Percentiles rank a stretch among this genome's conserved stretches.
Conservation (phyloP, 345 rosid genomes). For the Sapria himalayana region DNA sequence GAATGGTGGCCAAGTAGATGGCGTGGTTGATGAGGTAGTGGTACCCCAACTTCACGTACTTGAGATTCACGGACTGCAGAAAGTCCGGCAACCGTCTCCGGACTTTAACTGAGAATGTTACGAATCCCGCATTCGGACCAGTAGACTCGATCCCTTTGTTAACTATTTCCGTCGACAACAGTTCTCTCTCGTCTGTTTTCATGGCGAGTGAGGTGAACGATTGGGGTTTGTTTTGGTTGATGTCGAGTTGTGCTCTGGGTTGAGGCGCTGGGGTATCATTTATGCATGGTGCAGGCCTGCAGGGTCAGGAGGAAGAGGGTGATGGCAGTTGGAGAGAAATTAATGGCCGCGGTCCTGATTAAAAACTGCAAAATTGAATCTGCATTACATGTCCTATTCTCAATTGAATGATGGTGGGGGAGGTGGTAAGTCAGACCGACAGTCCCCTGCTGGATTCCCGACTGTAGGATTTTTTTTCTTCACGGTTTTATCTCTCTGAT, state of each 20-base stretch:
- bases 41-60: constrained; percentile 86
- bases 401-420: constrained; percentile 16
- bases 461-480: too few species aligned
- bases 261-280: background rate
- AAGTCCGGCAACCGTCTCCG: constrained; percentile 78
- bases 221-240: background rate
- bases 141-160: constrained; percentile 79
- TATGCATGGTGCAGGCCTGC: too few species aligned
- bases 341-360: too few species aligned
- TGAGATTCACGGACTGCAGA: constrained; percentile 81
- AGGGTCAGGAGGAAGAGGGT: constrained; percentile 2
- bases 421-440: too few species aligned
- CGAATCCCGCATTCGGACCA: constrained; percentile 77
- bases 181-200: constrained; percentile 45
- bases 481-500: too few species aligned
- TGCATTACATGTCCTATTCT: too few species aligned
- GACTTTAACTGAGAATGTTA: constrained; percentile 80
- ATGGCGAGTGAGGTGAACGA: constrained; percentile 1
- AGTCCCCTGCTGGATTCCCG: too few species aligned
- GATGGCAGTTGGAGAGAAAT: background rate
- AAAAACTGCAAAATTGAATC: too few species aligned
- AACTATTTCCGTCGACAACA: constrained; percentile 76
- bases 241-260: constrained; percentile 3
- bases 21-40: constrained; percentile 89
- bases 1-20: constrained; percentile 77